These are phyloP conservation scores for Candida golubevii DNA, from an alignment of 805 yeast species.

Conservation along the genomic window DNA sequence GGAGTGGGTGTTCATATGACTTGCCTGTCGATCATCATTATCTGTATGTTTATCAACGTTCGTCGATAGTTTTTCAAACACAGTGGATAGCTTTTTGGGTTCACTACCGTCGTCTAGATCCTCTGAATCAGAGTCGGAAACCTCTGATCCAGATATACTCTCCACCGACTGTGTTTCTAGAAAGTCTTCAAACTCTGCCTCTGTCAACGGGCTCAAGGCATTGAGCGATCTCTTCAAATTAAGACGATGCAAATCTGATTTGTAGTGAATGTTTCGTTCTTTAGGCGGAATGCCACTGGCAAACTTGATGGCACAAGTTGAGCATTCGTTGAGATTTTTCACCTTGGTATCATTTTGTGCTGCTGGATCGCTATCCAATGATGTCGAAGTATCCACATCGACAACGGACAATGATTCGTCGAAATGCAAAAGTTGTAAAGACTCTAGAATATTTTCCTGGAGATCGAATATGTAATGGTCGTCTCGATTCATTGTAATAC, in stretches of 20 bases:
- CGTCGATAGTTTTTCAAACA: slow-evolving; percentile 17
- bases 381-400: slow-evolving; percentile 4
- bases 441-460: slow-evolving; percentile 1
- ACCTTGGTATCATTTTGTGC: slow-evolving; percentile 11
- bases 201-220: slow-evolving; percentile 45
- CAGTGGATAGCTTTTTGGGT: slow-evolving; percentile 20
- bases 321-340: slow-evolving; percentile 13
- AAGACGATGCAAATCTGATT: slow-evolving; percentile 53
- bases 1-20: slow-evolving; percentile 63
- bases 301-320: slow-evolving; percentile 15
- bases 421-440: slow-evolving; percentile 13
- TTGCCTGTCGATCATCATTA: slow-evolving; percentile 33
- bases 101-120: slow-evolving; percentile 24
- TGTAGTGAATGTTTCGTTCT: slow-evolving; percentile 43
- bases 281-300: slow-evolving; percentile 4
- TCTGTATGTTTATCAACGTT: slow-evolving; percentile 21
- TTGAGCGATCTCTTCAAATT: slow-evolving; percentile 53
- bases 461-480: slow-evolving; percentile 11
- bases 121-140: slow-evolving; percentile 30
- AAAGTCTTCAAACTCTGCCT: slow-evolving; percentile 54
- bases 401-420: slow-evolving; percentile 10
- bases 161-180: slow-evolving; percentile 48
- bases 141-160: slow-evolving; percentile 56
- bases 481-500: slow-evolving; percentile 4
- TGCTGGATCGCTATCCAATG: not conserved